A percentile compares a stretch with the other conserved stretches of the same genome.
Evolutionary conservation across 2,329 filamentous ascomycete species (phyloP).

Genomic region (Mariannaea sp.): DNA sequence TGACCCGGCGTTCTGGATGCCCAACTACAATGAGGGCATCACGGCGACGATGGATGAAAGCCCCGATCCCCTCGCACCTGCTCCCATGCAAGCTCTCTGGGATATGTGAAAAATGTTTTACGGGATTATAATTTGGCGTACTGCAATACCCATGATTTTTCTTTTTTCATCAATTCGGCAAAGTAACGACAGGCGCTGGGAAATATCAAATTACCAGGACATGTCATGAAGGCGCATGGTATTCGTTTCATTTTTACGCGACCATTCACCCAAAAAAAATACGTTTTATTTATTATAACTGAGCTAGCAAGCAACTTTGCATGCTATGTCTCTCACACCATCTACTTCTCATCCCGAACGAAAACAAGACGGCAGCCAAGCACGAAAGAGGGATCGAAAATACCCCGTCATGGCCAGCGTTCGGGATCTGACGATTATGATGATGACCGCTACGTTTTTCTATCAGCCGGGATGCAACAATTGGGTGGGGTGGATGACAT

Average conservation of each 20-base stretch:
- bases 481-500: conserved; percentile 17
- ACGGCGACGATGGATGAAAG: conserved; percentile 43
- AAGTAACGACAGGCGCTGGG: conserved; percentile 36
- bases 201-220: conserved; percentile 29
- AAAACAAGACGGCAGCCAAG: neutral
- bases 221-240: conserved; percentile 29
- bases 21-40: conserved; percentile 50
- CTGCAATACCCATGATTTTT: conserved; percentile 41
- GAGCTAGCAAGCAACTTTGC: conserved; percentile 23
- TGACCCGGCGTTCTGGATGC: conserved; percentile 56
- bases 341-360: conserved; percentile 17
- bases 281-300: conserved; percentile 34
- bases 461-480: conserved; percentile 25
- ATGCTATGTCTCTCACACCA: conserved; percentile 30
- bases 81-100: conserved; percentile 43
- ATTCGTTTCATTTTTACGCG: conserved; percentile 30
- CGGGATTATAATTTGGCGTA: conserved; percentile 36
- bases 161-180: conserved; percentile 29
- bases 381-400: neutral
- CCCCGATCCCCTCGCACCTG: conserved; percentile 41
- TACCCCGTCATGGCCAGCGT: neutral
- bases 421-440: conserved; percentile 29
- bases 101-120: conserved; percentile 40
- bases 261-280: conserved; percentile 33
- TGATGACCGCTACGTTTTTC: conserved; percentile 34